Evolutionary conservation across 2,329 filamentous ascomycete species (phyloP).

Genomic region (Apiospora rasikravindrae): DNA sequence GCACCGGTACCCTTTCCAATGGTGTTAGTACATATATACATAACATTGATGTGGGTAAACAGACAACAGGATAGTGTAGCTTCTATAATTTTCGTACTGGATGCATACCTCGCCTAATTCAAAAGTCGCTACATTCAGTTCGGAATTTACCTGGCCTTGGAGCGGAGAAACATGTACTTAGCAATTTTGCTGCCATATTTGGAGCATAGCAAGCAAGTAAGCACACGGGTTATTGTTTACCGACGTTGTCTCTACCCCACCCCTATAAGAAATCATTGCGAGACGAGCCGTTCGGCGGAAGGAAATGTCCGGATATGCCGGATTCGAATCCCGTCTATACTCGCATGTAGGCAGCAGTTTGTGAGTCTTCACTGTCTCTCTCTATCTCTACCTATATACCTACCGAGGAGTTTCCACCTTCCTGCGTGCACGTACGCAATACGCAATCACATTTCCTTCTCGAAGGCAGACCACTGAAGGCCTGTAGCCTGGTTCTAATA

Average conservation of each 20-base stretch:
- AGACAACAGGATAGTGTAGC: not conserved
- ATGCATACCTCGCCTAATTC: slow-evolving; percentile 10
- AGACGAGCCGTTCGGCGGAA: slow-evolving; percentile 1
- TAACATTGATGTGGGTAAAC: not conserved
- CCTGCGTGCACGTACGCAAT: not conserved
- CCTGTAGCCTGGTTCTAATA: slow-evolving; percentile 1
- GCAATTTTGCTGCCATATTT: not conserved
- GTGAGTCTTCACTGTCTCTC: not conserved
- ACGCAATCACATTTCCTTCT: not conserved
- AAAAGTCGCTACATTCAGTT: not conserved
- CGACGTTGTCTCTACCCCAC: not conserved
- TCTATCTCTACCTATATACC: not conserved
- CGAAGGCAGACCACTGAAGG: not conserved
- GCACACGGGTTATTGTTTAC: not conserved
- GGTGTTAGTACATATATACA: not conserved
- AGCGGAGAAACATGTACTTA: not conserved
- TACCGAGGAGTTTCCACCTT: not conserved
- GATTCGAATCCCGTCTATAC: not conserved
- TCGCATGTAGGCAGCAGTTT: not conserved
- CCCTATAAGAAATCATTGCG: not conserved
- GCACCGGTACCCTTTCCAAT: not conserved
- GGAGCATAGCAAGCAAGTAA: not conserved
- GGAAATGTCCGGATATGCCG: not conserved
- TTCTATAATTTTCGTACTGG: not conserved
- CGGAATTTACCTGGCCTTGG: not conserved